Conservation (phyloP, 1,284 basidiomycete species). For the Papiliotrema terrestris region DNA sequence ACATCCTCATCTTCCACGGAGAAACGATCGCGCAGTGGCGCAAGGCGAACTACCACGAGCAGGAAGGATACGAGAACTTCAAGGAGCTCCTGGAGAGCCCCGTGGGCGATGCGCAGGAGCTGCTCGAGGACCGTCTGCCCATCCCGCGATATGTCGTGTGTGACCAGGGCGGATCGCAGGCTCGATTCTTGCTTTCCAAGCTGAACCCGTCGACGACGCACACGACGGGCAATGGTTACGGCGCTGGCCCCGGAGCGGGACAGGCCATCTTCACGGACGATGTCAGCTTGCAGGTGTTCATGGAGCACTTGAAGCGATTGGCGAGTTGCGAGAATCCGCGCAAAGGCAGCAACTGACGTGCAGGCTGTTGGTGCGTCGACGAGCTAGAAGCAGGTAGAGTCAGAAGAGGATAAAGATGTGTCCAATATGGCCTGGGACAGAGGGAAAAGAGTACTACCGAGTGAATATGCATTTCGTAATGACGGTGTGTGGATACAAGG, state of each 20-base stretch:
- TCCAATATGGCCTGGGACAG: neutral
- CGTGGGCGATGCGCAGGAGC: conserved; percentile 69
- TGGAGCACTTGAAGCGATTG: conserved; percentile 88
- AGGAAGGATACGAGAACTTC: conserved; percentile 98
- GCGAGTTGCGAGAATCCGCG: conserved; percentile 40
- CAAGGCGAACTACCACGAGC: conserved; percentile 98
- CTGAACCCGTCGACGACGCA: conserved; percentile 98
- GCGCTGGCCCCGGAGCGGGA: conserved; percentile 65
- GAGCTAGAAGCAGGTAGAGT: conserved; percentile 23
- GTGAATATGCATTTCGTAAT: too few relatives aligned
- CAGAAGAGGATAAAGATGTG: neutral
- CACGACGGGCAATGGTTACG: conserved; percentile 78
- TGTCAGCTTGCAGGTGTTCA: conserved; percentile 93
- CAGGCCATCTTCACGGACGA: conserved; percentile 99
- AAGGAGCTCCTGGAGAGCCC: conserved; percentile 89
- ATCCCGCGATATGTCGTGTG: conserved; percentile 97
- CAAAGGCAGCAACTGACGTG: neutral
- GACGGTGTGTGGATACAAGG: too few relatives aligned
- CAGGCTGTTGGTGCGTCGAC: conserved; percentile 45
- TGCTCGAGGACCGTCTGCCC: conserved; percentile 91
- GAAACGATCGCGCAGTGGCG: conserved; percentile 97
- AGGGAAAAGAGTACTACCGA: too few relatives aligned
- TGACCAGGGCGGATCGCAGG: conserved; percentile 96
- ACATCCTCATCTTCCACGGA: conserved; percentile 99
- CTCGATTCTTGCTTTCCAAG: conserved; percentile 93